phyloP scores from a whole-genome alignment of 805 yeast species.

The Kodamaea neixiangensis region DNA sequence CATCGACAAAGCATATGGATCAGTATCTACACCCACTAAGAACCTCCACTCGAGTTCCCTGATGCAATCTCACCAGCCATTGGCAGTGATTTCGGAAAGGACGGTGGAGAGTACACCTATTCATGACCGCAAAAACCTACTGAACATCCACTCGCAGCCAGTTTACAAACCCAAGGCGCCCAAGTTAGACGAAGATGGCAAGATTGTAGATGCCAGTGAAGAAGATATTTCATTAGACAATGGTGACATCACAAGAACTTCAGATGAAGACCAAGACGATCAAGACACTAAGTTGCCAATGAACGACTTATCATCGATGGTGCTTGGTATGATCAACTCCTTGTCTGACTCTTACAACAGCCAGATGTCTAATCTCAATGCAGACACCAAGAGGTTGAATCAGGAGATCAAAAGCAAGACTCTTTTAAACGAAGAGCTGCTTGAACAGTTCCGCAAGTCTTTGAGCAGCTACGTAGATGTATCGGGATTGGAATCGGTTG shows the following conservation, averaged over 20 bases:
- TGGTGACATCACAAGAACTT: not conserved
- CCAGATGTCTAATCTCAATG: conserved; percentile 43
- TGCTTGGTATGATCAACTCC: conserved; percentile 47
- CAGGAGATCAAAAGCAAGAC: conserved; percentile 54
- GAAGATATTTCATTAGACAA: conserved; percentile 5
- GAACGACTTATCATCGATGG: conserved; percentile 37
- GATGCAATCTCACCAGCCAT: conserved; percentile 22
- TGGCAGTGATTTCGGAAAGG: conserved; percentile 35
- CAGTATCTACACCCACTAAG: conserved; percentile 33
- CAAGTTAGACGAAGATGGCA: conserved; percentile 32
- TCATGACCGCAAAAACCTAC: conserved; percentile 5
- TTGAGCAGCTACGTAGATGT: conserved; percentile 31
- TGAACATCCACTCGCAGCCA: conserved; percentile 4
- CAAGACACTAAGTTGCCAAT: conserved; percentile 27
- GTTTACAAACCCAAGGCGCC: conserved; percentile 37
- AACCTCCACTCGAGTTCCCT: not conserved
- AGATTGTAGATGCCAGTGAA: conserved; percentile 17
- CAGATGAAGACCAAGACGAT: conserved; percentile 11
- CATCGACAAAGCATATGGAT: conserved; percentile 32
- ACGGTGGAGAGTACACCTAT: conserved; percentile 32
- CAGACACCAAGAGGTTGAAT: conserved; percentile 22
- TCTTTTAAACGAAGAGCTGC: conserved; percentile 39
- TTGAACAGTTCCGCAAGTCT: conserved; percentile 27
- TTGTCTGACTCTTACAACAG: conserved; percentile 56
- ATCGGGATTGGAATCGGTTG: conserved; percentile 25